Conservation (phyloP, 108 stramenopile genomes). For the Nitzschia sp. region DNA sequence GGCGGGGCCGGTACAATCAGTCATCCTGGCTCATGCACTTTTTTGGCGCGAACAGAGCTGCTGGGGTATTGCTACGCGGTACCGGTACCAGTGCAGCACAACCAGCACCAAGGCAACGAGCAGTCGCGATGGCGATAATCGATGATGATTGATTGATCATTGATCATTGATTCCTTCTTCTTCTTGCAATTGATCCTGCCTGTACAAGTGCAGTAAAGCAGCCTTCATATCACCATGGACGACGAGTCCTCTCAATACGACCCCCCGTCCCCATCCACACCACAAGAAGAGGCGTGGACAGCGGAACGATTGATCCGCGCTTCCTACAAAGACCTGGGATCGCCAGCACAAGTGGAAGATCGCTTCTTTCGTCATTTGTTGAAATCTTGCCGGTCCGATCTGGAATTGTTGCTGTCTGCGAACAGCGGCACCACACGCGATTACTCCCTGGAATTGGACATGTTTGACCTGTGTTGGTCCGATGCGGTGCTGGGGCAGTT, state of each 20-base stretch:
- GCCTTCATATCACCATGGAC: too few relatives aligned
- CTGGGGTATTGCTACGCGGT: too few relatives aligned
- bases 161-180: too few relatives aligned
- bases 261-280: not conserved
- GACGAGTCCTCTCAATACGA: too few relatives aligned
- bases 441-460: slow-evolving; percentile 55
- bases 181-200: not conserved
- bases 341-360: slow-evolving; percentile 47
- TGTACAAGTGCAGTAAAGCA: not conserved
- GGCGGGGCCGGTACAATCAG: too few relatives aligned
- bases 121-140: too few relatives aligned
- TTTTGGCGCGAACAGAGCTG: too few relatives aligned
- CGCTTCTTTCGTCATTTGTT: slow-evolving; percentile 44
- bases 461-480: slow-evolving; percentile 59
- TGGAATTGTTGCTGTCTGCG: slow-evolving; percentile 29
- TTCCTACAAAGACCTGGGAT: slow-evolving; percentile 57
- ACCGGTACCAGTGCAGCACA: too few relatives aligned
- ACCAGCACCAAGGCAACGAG: too few relatives aligned
- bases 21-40: too few relatives aligned
- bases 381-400: slow-evolving; percentile 20
- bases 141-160: too few relatives aligned
- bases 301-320: slow-evolving; percentile 41
- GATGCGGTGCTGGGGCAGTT: slow-evolving; percentile 79
- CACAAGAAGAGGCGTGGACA: slow-evolving; percentile 33
- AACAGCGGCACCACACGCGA: slow-evolving; percentile 39